These are phyloP conservation scores for Sporobolomyces pararoseus DNA, from an alignment of 768 basidiomycete species.

Conservation along the genomic window DNA sequence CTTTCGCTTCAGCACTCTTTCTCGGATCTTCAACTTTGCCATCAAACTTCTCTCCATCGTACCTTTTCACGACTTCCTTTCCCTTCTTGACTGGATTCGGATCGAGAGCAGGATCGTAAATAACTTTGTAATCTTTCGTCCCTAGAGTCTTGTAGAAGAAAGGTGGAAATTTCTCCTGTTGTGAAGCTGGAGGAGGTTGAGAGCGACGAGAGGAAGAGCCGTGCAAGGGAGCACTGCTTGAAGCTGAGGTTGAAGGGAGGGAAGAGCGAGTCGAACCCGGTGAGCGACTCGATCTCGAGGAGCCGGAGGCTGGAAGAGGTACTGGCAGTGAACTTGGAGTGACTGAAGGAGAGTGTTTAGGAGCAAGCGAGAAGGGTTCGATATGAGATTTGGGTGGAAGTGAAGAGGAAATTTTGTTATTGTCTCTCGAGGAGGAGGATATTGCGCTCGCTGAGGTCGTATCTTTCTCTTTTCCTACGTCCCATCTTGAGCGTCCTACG, in stretches of 20 bases:
- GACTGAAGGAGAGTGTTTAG: background rate
- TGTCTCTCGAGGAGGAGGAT: background rate
- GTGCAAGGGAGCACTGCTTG: background rate
- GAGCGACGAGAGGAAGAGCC: background rate
- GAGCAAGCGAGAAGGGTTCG: background rate
- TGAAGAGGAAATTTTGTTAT: background rate
- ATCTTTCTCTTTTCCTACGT: background rate
- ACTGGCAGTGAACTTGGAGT: background rate
- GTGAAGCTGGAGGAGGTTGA: background rate
- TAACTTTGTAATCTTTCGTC: constrained; percentile 17
- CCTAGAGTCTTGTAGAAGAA: constrained; percentile 37
- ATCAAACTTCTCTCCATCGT: constrained; percentile 59
- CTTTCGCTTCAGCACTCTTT: constrained; percentile 50
- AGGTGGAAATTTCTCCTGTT: constrained; percentile 12
- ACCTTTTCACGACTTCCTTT: constrained; percentile 58
- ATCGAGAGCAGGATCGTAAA: constrained; percentile 35
- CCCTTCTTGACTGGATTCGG: constrained; percentile 52
- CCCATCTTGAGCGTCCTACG: constrained; percentile 4
- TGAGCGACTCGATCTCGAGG: background rate
- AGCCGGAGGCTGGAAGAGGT: background rate
- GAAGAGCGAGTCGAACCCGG: background rate
- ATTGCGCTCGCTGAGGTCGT: background rate
- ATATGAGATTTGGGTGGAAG: background rate
- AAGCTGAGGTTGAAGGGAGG: background rate
- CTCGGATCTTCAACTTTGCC: constrained; percentile 60